These are phyloP conservation scores for Pseudomonodictys pantanalensis DNA, from an alignment of 495 filamentous ascomycete genomes.

Conservation along the genomic window DNA sequence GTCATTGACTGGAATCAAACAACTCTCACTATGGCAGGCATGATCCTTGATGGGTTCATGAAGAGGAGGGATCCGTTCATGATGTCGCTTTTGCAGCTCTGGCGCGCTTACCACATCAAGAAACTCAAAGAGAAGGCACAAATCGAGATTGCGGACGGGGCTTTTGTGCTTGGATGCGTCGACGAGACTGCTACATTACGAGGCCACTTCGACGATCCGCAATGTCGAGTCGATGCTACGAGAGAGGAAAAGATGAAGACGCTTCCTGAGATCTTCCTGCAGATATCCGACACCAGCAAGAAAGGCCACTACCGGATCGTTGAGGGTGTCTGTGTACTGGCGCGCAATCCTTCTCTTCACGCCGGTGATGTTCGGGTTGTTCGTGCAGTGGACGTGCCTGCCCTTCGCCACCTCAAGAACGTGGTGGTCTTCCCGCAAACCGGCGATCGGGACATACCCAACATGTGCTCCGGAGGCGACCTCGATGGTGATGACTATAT, in stretches of 20 bases:
- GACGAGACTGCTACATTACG: constrained; percentile 77
- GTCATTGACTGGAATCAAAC: constrained; percentile 85
- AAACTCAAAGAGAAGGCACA: constrained; percentile 88
- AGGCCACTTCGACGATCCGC: constrained; percentile 56
- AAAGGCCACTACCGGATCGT: constrained; percentile 60
- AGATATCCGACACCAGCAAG: constrained; percentile 59
- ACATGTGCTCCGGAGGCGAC: constrained; percentile 96
- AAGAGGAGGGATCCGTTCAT: constrained; percentile 73
- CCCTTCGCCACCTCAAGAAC: constrained; percentile 70
- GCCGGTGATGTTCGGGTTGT: constrained; percentile 91
- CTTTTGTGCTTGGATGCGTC: constrained; percentile 82
- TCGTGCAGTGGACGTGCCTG: constrained; percentile 71
- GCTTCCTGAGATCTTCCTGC: constrained; percentile 86
- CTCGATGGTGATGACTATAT: constrained; percentile 95
- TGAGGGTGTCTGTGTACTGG: constrained; percentile 75
- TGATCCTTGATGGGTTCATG: constrained; percentile 82
- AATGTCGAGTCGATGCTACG: constrained; percentile 12
- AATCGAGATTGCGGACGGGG: constrained; percentile 75
- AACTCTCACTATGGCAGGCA: constrained; percentile 66
- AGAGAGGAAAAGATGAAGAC: constrained; percentile 38
- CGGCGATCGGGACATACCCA: constrained; percentile 79
- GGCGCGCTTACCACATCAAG: constrained; percentile 40
- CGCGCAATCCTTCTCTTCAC: constrained; percentile 91
- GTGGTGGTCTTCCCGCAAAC: constrained; percentile 83
- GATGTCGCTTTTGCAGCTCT: constrained; percentile 54